These are phyloP conservation scores for Thamnidium elegans DNA, from an alignment of 192 early-diverging fungal genomes.

Conservation along the genomic window DNA sequence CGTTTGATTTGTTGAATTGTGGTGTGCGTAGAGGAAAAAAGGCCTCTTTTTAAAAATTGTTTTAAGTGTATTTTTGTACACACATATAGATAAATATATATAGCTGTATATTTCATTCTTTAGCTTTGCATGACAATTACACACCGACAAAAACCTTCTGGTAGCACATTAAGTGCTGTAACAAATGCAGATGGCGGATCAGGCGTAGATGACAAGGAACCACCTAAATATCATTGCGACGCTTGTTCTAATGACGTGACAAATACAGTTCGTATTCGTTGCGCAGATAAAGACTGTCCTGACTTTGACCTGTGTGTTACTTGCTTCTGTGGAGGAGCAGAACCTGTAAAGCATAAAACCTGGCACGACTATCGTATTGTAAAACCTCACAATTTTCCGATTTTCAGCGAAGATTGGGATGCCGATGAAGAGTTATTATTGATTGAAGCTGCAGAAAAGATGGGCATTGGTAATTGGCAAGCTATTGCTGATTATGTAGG, in stretches of 20 bases:
- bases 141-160: constrained; percentile 35
- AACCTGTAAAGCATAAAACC: constrained; percentile 75
- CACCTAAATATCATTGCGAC: constrained; percentile 72
- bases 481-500: constrained; percentile 91
- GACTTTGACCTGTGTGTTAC: constrained; percentile 95
- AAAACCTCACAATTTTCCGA: constrained; percentile 82
- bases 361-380: constrained; percentile 90
- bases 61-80: no score
- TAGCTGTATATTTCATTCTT: neutral
- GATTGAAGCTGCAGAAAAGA: constrained; percentile 86
- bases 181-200: constrained; percentile 10
- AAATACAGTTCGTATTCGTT: constrained; percentile 84
- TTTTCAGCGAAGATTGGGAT: constrained; percentile 89
- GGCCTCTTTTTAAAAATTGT: no score
- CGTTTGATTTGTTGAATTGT: no score
- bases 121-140: constrained; percentile 34
- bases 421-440: constrained; percentile 95
- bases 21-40: no score
- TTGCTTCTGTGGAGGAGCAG: constrained; percentile 86
- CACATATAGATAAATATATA: neutral
- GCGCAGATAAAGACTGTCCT: constrained; percentile 61
- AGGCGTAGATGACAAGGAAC: constrained; percentile 34
- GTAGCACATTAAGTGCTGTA: constrained; percentile 29
- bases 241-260: constrained; percentile 87
- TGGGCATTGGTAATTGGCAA: constrained; percentile 97